Evolutionary conservation across 2,329 filamentous ascomycete genomes (phyloP).

Genomic region (Claviceps sp.): DNA sequence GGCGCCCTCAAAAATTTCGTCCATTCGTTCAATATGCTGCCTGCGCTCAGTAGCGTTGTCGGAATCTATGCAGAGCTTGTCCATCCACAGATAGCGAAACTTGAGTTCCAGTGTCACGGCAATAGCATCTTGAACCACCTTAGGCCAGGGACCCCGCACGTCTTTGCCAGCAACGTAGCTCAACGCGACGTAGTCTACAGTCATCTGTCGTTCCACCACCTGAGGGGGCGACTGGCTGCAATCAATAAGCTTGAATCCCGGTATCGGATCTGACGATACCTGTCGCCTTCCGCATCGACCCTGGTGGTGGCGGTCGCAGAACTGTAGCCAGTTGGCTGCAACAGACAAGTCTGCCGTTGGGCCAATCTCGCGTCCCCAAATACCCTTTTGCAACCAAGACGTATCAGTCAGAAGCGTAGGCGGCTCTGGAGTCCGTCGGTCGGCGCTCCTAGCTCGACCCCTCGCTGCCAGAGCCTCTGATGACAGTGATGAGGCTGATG

Average conservation of each 20-base stretch:
- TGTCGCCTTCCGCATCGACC: slow-evolving; percentile 18
- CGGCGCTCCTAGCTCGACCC: slow-evolving; percentile 8
- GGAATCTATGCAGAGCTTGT: slow-evolving; percentile 21
- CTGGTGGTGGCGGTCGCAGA: slow-evolving; percentile 20
- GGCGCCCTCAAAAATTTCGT: slow-evolving; percentile 22
- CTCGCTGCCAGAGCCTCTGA: slow-evolving; percentile 10
- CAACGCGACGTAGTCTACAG: slow-evolving; percentile 19
- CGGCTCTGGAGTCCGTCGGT: slow-evolving; percentile 3
- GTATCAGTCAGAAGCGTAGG: slow-evolving; percentile 5
- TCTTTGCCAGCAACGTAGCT: slow-evolving; percentile 23
- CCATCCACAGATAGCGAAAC: slow-evolving; percentile 25
- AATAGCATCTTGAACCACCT: slow-evolving; percentile 19
- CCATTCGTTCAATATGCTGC: slow-evolving; percentile 23
- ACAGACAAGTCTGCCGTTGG: slow-evolving; percentile 17
- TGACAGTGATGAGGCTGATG: neutral
- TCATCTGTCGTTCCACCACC: slow-evolving; percentile 16
- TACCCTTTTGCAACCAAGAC: slow-evolving; percentile 17
- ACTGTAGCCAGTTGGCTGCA: slow-evolving; percentile 20
- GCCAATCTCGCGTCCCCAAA: slow-evolving; percentile 22
- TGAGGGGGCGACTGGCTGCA: slow-evolving; percentile 19
- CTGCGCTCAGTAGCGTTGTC: slow-evolving; percentile 12
- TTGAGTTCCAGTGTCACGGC: slow-evolving; percentile 18
- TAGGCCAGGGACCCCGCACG: slow-evolving; percentile 16
- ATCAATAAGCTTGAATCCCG: slow-evolving; percentile 21
- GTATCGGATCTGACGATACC: slow-evolving; percentile 13